Percentiles rank a stretch among this genome's conserved stretches.
phyloP scores from a whole-genome alignment of 2,329 filamentous ascomycete genomes.

The Ophiocordyceps camponoti-saundersi region DNA sequence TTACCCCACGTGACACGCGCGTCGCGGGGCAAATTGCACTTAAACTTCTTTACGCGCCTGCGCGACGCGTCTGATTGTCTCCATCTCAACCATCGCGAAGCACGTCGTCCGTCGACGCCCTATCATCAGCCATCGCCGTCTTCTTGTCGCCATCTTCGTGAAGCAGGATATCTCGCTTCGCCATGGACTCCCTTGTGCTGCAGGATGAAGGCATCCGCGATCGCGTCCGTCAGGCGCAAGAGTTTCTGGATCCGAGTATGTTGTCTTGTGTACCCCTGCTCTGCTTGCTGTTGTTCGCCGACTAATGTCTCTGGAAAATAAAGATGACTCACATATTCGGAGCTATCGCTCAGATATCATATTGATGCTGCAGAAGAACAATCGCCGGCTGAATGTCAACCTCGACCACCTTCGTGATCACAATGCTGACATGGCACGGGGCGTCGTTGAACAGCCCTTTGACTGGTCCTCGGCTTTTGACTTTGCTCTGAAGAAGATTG shows the following conservation, averaged over 20 bases:
- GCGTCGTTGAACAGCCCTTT: conserved; percentile 71
- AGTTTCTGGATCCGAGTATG: conserved; percentile 88
- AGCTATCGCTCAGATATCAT: conserved; percentile 88
- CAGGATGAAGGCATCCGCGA: conserved; percentile 73
- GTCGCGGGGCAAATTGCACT: neutral
- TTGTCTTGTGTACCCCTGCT: neutral
- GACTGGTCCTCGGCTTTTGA: conserved; percentile 83
- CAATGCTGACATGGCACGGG: conserved; percentile 62
- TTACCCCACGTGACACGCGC: neutral
- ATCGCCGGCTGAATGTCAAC: conserved; percentile 51
- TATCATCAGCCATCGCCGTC: neutral
- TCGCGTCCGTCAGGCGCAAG: conserved; percentile 71
- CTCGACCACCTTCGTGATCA: conserved; percentile 86
- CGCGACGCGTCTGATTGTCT: neutral
- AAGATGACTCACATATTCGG: conserved; percentile 35
- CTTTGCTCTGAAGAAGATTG: conserved; percentile 72
- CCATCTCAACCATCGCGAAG: neutral
- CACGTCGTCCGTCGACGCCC: neutral
- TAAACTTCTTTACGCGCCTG: neutral
- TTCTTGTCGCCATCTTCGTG: neutral
- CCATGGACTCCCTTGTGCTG: conserved; percentile 59
- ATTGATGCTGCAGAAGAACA: conserved; percentile 51
- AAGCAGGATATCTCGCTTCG: neutral
- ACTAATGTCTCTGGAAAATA: neutral
- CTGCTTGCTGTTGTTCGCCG: neutral